These are phyloP conservation scores for Brassica balearica DNA, from an alignment of 441 rosid species.

Conservation along the genomic window DNA sequence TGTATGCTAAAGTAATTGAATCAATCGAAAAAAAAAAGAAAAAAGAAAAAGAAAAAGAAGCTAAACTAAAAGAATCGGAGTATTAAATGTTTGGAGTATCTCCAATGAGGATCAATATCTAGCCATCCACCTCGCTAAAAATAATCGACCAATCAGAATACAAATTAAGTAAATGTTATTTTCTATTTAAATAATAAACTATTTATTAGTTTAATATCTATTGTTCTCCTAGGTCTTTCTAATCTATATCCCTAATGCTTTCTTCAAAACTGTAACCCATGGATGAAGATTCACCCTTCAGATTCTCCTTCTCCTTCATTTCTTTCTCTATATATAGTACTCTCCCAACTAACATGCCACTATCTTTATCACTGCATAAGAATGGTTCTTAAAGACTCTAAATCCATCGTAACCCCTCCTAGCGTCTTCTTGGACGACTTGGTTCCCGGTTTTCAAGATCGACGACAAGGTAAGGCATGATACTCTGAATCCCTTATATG, in stretches of 20 bases:
- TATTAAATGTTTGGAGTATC: not conserved
- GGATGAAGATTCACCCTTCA: not conserved
- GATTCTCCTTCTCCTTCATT: not conserved
- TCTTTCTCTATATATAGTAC: too few species aligned
- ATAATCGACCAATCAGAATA: not conserved
- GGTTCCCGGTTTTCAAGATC: too few species aligned
- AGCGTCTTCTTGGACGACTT: too few species aligned
- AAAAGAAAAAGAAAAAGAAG: too few species aligned
- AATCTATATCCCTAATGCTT: not conserved
- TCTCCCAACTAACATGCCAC: too few species aligned
- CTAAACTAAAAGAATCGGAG: not conserved
- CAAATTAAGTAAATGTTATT: too few species aligned
- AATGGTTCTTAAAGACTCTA: not conserved
- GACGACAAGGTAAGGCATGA: too few species aligned
- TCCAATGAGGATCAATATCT: not conserved
- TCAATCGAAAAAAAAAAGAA: too few species aligned
- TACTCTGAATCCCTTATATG: too few species aligned
- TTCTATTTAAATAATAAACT: too few species aligned
- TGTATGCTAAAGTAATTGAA: too few species aligned
- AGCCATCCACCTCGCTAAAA: not conserved
- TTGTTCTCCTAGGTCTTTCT: not conserved
- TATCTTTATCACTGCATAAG: not conserved
- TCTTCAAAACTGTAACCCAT: not conserved
- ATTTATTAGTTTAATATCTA: too few species aligned
- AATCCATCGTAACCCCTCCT: not conserved